These are phyloP conservation scores for Hyaloperonospora arabidopsidis DNA, from an alignment of 352 stramenopile genomes.

Conservation along the genomic window DNA sequence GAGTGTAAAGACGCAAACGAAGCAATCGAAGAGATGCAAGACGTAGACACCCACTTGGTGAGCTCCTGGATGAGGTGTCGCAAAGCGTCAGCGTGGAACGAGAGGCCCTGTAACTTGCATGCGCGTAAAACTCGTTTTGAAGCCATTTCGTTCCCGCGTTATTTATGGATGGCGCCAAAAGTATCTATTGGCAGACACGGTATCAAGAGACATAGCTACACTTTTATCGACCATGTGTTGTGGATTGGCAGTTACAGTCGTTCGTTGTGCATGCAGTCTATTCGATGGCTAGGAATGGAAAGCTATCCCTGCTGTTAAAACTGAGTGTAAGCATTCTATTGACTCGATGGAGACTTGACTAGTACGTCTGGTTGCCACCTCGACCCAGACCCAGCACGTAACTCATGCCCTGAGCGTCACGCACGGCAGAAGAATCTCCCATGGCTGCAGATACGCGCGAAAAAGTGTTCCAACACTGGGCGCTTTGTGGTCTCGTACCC, in stretches of 20 bases:
- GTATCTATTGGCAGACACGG: conserved; percentile 2
- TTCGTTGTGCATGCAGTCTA: too few relatives aligned
- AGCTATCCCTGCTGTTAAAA: too few relatives aligned
- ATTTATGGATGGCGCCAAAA: conserved; percentile 4
- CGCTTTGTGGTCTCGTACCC: conserved; percentile 64
- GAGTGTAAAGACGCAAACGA: not conserved
- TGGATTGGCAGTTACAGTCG: too few relatives aligned
- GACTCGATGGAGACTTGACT: conserved; percentile 8
- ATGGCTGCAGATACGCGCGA: conserved; percentile 61
- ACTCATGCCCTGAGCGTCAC: conserved; percentile 83
- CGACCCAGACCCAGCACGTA: conserved; percentile 80
- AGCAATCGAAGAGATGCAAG: not conserved
- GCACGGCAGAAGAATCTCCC: conserved; percentile 62
- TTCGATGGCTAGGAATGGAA: too few relatives aligned
- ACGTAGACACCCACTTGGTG: conserved; percentile 36
- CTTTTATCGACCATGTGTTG: too few relatives aligned
- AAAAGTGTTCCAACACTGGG: conserved; percentile 74
- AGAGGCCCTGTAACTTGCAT: conserved; percentile 80
- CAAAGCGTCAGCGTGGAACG: conserved; percentile 67
- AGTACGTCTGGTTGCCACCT: conserved; percentile 70
- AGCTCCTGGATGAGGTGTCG: conserved; percentile 58
- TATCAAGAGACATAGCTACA: conserved; percentile 15
- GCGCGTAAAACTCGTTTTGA: conserved; percentile 76
- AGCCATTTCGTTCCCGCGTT: conserved; percentile 32
- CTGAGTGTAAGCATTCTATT: too few relatives aligned